A percentile compares a stretch with the other conserved stretches of the same genome.
These are phyloP conservation scores for Knufia fluminis DNA, from an alignment of 2,329 filamentous ascomycete genomes.

Conservation along the genomic window DNA sequence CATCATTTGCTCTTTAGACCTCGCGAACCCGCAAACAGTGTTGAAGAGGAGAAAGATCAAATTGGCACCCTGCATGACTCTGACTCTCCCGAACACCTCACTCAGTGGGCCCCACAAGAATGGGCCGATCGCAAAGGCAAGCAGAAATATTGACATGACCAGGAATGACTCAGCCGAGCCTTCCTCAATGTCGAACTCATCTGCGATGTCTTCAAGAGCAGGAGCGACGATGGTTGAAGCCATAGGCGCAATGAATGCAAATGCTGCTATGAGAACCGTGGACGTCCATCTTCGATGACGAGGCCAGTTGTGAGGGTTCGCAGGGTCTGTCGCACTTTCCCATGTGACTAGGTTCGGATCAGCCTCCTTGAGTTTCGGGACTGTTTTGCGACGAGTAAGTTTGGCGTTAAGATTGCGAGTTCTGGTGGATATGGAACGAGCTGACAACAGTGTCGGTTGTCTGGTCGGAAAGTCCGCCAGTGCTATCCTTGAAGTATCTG, in stretches of 20 bases:
- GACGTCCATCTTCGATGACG: constrained; percentile 41
- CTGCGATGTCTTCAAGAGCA: constrained; percentile 37
- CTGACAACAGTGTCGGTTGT: not conserved
- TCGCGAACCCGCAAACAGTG: constrained; percentile 40
- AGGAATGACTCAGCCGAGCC: constrained; percentile 24
- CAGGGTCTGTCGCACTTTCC: constrained; percentile 37
- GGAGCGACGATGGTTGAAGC: constrained; percentile 45
- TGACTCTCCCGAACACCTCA: constrained; percentile 37
- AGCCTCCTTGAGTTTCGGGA: not conserved
- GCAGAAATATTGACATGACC: constrained; percentile 38
- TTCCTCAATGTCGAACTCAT: constrained; percentile 36
- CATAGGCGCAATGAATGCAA: constrained; percentile 48
- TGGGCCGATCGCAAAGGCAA: constrained; percentile 37
- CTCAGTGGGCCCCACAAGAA: constrained; percentile 35
- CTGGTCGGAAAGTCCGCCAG: not conserved
- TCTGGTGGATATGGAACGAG: not conserved
- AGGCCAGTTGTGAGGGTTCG: constrained; percentile 37
- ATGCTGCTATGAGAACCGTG: constrained; percentile 40
- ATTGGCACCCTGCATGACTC: constrained; percentile 36
- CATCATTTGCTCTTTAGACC: constrained; percentile 36
- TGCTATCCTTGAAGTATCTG: not conserved
- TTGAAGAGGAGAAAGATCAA: constrained; percentile 41
- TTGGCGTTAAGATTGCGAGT: not conserved
- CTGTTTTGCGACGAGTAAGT: not conserved
- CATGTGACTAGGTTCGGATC: constrained; percentile 23